These are phyloP conservation scores for Melanogaster broomeanus DNA, from an alignment of 768 basidiomycete species.

Conservation along the genomic window DNA sequence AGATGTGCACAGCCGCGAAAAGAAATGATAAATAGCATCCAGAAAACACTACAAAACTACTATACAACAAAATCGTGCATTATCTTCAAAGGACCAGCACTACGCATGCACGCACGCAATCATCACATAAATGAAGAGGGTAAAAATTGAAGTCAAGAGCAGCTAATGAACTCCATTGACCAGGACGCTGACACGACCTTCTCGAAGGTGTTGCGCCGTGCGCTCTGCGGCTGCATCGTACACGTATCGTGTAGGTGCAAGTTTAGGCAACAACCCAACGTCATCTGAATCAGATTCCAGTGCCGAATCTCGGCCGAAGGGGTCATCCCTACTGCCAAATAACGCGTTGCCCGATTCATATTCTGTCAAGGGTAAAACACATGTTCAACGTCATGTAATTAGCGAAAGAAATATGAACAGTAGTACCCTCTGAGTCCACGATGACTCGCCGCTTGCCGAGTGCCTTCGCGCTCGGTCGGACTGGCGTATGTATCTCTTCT, in stretches of 20 bases:
- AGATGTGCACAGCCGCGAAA: not conserved
- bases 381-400: not conserved
- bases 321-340: conserved; percentile 41
- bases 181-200: conserved; percentile 33
- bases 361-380: conserved; percentile 13
- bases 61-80: conserved; percentile 26
- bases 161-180: conserved; percentile 51
- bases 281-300: conserved; percentile 57
- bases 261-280: conserved; percentile 32
- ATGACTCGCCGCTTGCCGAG: conserved; percentile 79
- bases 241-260: conserved; percentile 68
- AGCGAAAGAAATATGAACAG: not conserved
- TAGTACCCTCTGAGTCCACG: conserved; percentile 50
- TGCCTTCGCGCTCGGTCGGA: conserved; percentile 81
- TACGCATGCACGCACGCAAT: no score
- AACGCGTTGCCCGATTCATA: conserved; percentile 62
- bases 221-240: conserved; percentile 93
- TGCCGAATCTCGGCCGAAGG: conserved; percentile 33
- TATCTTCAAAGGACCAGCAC: conserved; percentile 10
- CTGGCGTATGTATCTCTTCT: conserved; percentile 38
- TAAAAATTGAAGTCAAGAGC: conserved; percentile 2
- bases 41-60: conserved; percentile 19
- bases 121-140: conserved; percentile 1
- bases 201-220: conserved; percentile 57
- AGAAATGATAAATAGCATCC: conserved; percentile 22